Evolutionary conservation across 805 yeast species (phyloP), one percentile per base, ranked within the genome.

Genomic region (Pichia nakasei): DNA sequence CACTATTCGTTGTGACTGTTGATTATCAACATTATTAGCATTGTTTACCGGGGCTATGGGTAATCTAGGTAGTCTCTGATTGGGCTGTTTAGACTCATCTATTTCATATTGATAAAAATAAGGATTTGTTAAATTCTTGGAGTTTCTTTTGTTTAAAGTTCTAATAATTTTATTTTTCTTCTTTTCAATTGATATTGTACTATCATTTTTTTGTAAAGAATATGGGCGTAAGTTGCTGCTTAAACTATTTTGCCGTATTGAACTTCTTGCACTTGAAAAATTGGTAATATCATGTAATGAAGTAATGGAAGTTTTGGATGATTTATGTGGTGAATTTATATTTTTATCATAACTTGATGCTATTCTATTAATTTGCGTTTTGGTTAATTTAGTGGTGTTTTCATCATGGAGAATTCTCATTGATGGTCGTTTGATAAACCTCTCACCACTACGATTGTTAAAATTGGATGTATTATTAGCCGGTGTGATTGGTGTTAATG

Each of bases 101-200:
- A 32, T 9, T 21, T 38, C 29, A 31, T 41, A 45, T 37, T 45
- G 48, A 39, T 41, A 45, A 34, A 45, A 45, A 26, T 45, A 45
- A 12, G 48, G 48, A 22, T 38, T 45, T 13, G 34, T 38, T 8
- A 31, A 12, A 35, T 45, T 45, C 15, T 35, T 45, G 3, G 45
- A 38, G 29, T 41, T 24, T 38, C 40, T 26, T 29, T 38, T 42
- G 36, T 39, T 42, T 17, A 44, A 33, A 20, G 22, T 21, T 34
- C 27, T 26, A n/a, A 44, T 40, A 5, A 44, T 44, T 27, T 41
- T 37, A 7, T 37, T 37, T 24, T 38, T 22, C 27, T 44, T 44
- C 21, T 37, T 35, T 33, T 44, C 47, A 18, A 34, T 32, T 9
- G 47, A 40, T 20, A 44, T 13, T 2, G 26, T 8, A 34, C 42